Conservation (phyloP, 148 eudicot species). For the Heliosperma pusillum region DNA sequence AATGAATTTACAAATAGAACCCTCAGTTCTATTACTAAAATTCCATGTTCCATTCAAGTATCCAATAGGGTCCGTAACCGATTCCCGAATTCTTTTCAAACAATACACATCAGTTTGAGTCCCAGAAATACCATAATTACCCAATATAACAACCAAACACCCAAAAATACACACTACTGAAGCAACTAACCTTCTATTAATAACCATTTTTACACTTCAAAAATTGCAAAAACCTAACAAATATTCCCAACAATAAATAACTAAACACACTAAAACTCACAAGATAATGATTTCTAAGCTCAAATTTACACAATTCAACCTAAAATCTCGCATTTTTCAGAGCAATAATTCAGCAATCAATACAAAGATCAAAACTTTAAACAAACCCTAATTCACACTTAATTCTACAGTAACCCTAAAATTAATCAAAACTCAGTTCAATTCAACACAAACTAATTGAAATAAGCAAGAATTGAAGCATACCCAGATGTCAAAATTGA, state of each 20-base stretch:
- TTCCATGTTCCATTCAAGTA: conserved; percentile 36
- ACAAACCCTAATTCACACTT: neutral
- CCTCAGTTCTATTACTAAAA: conserved; percentile 38
- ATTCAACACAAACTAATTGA: conserved; percentile 16
- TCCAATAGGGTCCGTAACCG: conserved; percentile 34
- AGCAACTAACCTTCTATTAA: conserved; percentile 12
- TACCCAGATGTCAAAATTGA: conserved; percentile 30
- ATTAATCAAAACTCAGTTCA: conserved; percentile 24
- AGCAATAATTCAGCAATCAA: conserved; percentile 3
- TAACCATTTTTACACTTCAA: conserved; percentile 19
- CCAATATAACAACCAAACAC: conserved; percentile 23
- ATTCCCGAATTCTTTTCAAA: conserved; percentile 20
- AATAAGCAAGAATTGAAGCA: conserved; percentile 28
- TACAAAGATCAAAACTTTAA: neutral
- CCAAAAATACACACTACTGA: conserved; percentile 20
- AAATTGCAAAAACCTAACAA: conserved; percentile 14
- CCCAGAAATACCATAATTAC: conserved; percentile 26
- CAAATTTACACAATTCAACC: conserved; percentile 13
- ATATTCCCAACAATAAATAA: neutral
- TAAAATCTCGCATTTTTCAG: neutral
- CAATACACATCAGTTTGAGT: conserved; percentile 36
- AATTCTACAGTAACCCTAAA: neutral
- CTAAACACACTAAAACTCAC: too few species aligned
- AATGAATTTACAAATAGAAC: conserved; percentile 37
- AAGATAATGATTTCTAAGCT: neutral